Evolutionary conservation across 768 basidiomycete genomes (phyloP).

Genomic region (Suillus cothurnatus): DNA sequence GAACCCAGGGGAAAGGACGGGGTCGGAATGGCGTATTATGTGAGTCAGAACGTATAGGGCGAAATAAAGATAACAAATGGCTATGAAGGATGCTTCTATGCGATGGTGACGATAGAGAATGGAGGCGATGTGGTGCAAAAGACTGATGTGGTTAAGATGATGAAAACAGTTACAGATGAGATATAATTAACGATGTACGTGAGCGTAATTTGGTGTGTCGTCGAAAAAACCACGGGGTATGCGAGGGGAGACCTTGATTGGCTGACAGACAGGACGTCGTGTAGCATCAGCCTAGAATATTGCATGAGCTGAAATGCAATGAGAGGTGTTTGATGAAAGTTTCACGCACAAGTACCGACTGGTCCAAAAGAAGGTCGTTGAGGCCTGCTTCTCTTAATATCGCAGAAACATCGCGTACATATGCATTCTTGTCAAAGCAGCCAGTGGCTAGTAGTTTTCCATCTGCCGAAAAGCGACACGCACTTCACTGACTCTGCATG

Average conservation of each 20-base stretch:
- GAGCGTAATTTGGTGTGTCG: not conserved
- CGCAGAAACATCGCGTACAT: not conserved
- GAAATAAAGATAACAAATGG: not conserved
- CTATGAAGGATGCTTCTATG: not conserved
- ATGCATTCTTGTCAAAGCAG: not conserved
- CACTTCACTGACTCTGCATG: not conserved
- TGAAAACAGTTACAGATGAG: not conserved
- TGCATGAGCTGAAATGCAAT: not conserved
- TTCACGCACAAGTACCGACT: not conserved
- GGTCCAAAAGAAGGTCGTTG: too few relatives aligned
- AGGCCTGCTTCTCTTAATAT: not conserved
- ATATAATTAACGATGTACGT: not conserved
- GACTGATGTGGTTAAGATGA: not conserved
- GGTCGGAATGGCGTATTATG: not conserved
- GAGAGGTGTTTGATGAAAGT: not conserved
- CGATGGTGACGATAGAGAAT: not conserved
- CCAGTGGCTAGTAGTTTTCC: not conserved
- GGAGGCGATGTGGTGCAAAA: too few relatives aligned
- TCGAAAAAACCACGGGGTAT: not conserved
- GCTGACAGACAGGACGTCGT: not conserved
- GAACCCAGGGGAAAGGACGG: not conserved
- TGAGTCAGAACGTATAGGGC: not conserved
- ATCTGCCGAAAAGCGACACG: not conserved
- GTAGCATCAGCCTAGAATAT: not conserved
- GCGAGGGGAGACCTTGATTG: too few relatives aligned